phyloP scores from a whole-genome alignment of 805 yeast genomes.

The Ogataea pini region DNA sequence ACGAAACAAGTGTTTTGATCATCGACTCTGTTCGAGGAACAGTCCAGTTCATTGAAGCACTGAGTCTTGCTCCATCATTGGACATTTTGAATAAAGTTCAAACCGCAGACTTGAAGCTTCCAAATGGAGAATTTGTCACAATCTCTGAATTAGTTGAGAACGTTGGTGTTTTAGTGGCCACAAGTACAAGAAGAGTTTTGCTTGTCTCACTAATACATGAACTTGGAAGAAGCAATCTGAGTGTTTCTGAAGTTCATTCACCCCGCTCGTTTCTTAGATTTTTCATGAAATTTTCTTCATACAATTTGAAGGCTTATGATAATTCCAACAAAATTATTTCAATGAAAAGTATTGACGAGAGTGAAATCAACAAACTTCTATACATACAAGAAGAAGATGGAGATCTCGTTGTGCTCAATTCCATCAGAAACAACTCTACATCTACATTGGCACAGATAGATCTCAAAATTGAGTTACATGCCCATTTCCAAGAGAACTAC shows the following conservation, averaged over 20 bases:
- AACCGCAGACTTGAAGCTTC: constrained; percentile 41
- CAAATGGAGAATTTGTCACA: constrained; percentile 56
- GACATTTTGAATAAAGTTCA: constrained; percentile 40
- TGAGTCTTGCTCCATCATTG: constrained; percentile 64
- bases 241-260: constrained; percentile 23
- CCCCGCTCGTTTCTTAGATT: constrained; percentile 24
- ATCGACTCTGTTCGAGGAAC: constrained; percentile 60
- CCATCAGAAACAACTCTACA: constrained; percentile 34
- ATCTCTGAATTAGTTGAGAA: constrained; percentile 65
- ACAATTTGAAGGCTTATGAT: constrained; percentile 24
- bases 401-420: constrained; percentile 37
- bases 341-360: constrained; percentile 45
- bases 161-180: constrained; percentile 69
- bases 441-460: constrained; percentile 33
- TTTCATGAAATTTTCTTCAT: constrained; percentile 18
- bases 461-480: constrained; percentile 18
- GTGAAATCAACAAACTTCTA: constrained; percentile 46
- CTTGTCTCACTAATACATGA: constrained; percentile 66
- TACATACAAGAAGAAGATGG: constrained; percentile 50
- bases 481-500: constrained; percentile 39
- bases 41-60: constrained; percentile 70
- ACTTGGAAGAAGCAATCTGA: constrained; percentile 56
- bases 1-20: constrained; percentile 68
- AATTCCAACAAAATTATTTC: constrained; percentile 53
- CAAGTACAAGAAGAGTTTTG: constrained; percentile 66